These are phyloP conservation scores for Aspergillus sp. DNA, from an alignment of 2,329 filamentous ascomycete genomes.

Conservation along the genomic window DNA sequence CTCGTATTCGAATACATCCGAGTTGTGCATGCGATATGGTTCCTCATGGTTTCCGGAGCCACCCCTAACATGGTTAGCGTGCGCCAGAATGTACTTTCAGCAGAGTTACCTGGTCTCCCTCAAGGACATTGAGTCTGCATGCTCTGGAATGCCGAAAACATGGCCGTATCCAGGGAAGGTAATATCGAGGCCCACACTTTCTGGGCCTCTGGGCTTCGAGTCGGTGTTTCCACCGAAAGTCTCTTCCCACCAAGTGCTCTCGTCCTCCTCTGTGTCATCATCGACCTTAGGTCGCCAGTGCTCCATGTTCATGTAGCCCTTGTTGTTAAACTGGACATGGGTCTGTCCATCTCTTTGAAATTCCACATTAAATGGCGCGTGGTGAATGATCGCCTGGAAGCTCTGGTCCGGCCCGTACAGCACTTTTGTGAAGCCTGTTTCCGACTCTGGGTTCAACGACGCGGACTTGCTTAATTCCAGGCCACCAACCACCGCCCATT, in stretches of 20 bases:
- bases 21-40: conserved; percentile 90
- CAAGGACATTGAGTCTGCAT: conserved; percentile 77
- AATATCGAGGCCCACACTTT: conserved; percentile 85
- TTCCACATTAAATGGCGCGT: conserved; percentile 73
- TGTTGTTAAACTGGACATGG: conserved; percentile 80
- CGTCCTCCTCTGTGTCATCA: conserved; percentile 42
- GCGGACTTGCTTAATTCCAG: conserved; percentile 63
- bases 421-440: conserved; percentile 59
- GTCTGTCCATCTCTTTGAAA: conserved; percentile 75
- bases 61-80: conserved; percentile 42
- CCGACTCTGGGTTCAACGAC: conserved; percentile 55
- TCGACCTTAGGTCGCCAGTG: conserved; percentile 90
- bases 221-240: conserved; percentile 92
- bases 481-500: conserved; percentile 79
- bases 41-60: conserved; percentile 77
- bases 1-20: conserved; percentile 96
- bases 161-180: conserved; percentile 85
- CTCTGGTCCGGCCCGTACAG: conserved; percentile 66
- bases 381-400: conserved; percentile 74
- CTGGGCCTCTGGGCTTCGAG: conserved; percentile 85
- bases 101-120: conserved; percentile 63
- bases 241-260: conserved; percentile 97
- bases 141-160: conserved; percentile 89
- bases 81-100: not conserved
- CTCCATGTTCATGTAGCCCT: conserved; percentile 85